Evolutionary conservation across 2,329 filamentous ascomycete genomes (phyloP).

Genomic region (Aspergillus calidoustus): DNA sequence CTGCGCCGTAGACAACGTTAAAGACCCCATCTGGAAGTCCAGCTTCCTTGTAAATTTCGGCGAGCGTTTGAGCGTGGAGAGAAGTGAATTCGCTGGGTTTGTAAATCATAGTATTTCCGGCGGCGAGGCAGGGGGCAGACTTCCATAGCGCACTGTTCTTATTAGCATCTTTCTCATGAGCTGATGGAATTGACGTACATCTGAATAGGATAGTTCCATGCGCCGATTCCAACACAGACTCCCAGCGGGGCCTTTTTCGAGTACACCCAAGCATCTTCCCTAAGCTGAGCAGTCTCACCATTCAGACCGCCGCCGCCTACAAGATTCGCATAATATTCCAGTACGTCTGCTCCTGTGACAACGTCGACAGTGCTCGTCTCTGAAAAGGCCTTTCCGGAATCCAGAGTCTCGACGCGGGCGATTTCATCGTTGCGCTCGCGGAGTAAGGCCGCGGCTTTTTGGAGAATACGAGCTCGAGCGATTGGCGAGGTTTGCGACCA

Average conservation of each 20-base stretch:
- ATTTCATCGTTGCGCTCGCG: slow-evolving; percentile 79
- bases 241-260: slow-evolving; percentile 81
- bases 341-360: slow-evolving; percentile 78
- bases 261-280: slow-evolving; percentile 79
- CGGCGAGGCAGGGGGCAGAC: slow-evolving; percentile 80
- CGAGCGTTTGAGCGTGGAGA: slow-evolving; percentile 76
- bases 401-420: slow-evolving; percentile 77
- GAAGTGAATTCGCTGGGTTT: slow-evolving; percentile 88
- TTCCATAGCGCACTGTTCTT: slow-evolving; percentile 74
- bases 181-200: slow-evolving; percentile 54
- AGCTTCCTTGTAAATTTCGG: slow-evolving; percentile 76
- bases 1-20: slow-evolving; percentile 82
- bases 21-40: slow-evolving; percentile 82
- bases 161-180: slow-evolving; percentile 7
- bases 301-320: slow-evolving; percentile 78
- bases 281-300: slow-evolving; percentile 75
- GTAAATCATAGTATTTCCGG: slow-evolving; percentile 89
- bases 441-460: slow-evolving; percentile 74
- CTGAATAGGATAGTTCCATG: slow-evolving; percentile 92
- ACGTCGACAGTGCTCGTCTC: slow-evolving; percentile 86
- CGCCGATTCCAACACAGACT: slow-evolving; percentile 84
- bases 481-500: slow-evolving; percentile 80
- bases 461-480: slow-evolving; percentile 76
- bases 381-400: slow-evolving; percentile 84
- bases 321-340: slow-evolving; percentile 84